Evolutionary conservation across 345 rosid species (phyloP), one percentile per base, ranked within the genome.

Genomic region (Durio zibethinus): DNA sequence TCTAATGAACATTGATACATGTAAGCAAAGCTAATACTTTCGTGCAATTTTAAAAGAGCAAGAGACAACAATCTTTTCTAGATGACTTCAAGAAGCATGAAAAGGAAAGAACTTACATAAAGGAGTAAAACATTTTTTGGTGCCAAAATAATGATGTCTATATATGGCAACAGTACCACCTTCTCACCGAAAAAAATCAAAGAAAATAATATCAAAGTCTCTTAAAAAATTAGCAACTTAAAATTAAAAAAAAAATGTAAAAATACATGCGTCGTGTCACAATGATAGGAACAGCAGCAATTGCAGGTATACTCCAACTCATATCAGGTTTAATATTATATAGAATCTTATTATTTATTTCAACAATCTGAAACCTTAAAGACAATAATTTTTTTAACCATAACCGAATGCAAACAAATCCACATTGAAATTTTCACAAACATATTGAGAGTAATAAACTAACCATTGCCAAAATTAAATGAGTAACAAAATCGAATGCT

Each of bases 241-340:
- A 33, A 75, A 7, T 62, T 54, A 25, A 72, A 74, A 42, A 56
- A 63, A 63, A 27, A 65, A 25, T 43, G 23, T 56, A 63, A 78
- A 72, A 78, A 84, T 80, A 96, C 99, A 92, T 82, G 72, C 92
- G 94, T 57, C 88, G 97, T 64, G 97, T 93, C 72, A 93, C 96
- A 78, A 76, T 76, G 79, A 93, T 93, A 72, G 97, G 93, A 48
- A 89, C 94, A 74, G 99, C 98, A 78, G 97, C 89, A 85, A 92
- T 82, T 63, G 99, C 93, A 65, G 97, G 83, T 73, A 92, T 86
- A 82, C 89, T 90, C 99, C 98, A 90, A 89, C 97, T 89, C 90
- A 88, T 84, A 81, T 92, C 94, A 52, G 97, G 96, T 82, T 90
- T 90, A 79, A 90, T 78, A 76, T 95, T 94, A 75, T 88, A 89